Evolutionary conservation across 768 basidiomycete species (phyloP).

Genomic region (Pulveroboletus ravenelii): DNA sequence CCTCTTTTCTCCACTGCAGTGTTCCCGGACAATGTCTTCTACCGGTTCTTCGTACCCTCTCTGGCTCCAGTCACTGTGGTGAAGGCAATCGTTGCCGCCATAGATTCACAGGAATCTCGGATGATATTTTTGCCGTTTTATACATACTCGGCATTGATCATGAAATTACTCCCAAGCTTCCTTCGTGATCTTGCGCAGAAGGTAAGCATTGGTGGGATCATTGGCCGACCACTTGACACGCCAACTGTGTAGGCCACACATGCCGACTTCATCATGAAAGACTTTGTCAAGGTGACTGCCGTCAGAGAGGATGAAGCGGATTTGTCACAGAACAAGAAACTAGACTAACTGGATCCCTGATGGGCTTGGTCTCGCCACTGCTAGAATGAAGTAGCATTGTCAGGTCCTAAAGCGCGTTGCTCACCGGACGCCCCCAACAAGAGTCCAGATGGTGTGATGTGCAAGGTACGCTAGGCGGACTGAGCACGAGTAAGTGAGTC

Average conservation of each 20-base stretch:
- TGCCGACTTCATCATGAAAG: constrained; percentile 68
- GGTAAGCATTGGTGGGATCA: constrained; percentile 38
- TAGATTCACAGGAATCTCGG: constrained; percentile 77
- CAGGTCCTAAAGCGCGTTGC: background rate
- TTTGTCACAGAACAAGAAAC: constrained; percentile 7
- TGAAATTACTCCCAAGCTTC: constrained; percentile 65
- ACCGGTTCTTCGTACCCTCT: constrained; percentile 74
- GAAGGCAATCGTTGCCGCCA: constrained; percentile 73
- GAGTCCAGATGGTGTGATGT: background rate
- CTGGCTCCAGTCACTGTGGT: constrained; percentile 70
- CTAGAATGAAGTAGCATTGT: background rate
- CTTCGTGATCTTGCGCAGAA: constrained; percentile 70
- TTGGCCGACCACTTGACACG: constrained; percentile 7
- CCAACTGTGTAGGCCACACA: constrained; percentile 46
- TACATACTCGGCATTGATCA: constrained; percentile 51
- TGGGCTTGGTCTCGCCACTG: background rate
- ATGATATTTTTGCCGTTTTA: constrained; percentile 73
- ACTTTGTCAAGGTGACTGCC: constrained; percentile 62
- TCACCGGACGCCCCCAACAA: background rate
- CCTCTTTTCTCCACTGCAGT: constrained; percentile 64
- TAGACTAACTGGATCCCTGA: constrained; percentile 2
- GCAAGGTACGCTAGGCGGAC: background rate
- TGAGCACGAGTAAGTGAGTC: background rate
- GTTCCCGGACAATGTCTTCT: constrained; percentile 46
- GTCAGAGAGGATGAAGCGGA: constrained; percentile 51